Base-by-base conservation (phyloP, 257 asterid species). In the Anisodus acutangulus region DNA sequence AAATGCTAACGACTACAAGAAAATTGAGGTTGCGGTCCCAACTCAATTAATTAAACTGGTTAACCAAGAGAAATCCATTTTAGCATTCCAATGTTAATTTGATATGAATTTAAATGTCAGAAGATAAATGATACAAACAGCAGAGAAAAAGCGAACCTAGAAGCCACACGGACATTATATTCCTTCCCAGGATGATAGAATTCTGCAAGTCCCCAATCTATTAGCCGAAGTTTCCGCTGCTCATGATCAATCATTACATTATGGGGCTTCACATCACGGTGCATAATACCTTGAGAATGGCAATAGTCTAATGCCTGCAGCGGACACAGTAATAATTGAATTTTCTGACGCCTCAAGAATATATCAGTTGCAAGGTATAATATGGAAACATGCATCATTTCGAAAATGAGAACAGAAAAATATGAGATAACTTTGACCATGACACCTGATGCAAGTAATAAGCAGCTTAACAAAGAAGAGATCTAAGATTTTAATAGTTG, bases 261-360 rank as follows among this genome's bases (percentile, higher is more conserved):
- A 53, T 89, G 91, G 72, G 91, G 91, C 91, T 89, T 89, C 91
- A 89, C 91, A 74, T 89, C 90, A 51, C 91, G 88, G 80, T 89
- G 91, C 91, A 89, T 89, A 78, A 89, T 89, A 63, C 91, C 91
- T 86, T 89, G 91, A 79, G 91, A 87, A 76, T 89, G 91, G 68
- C 90, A 87, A 83, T 84, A 89, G 85, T 89, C 91, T 55, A 89
- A 86, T 70, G 91, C 91, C 91, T 89, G 82, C 49, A 54, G 11
- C 9, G 8, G 81, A 78, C 15, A 53, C 49, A 78, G 49, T 53
- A 53, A 13, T 13, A 78, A 4, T 53, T 78, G 64, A 78, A 78
- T 78, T 53, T 16, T 31, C 49, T 26, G 31, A 53, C 26, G 8
- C 64, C 82, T 26, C 49, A 53, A 31, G 66, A 53, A 26, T 13